Conservation (phyloP, 73 alveolate genomes). For the Tetrahymena malaccensis region DNA sequence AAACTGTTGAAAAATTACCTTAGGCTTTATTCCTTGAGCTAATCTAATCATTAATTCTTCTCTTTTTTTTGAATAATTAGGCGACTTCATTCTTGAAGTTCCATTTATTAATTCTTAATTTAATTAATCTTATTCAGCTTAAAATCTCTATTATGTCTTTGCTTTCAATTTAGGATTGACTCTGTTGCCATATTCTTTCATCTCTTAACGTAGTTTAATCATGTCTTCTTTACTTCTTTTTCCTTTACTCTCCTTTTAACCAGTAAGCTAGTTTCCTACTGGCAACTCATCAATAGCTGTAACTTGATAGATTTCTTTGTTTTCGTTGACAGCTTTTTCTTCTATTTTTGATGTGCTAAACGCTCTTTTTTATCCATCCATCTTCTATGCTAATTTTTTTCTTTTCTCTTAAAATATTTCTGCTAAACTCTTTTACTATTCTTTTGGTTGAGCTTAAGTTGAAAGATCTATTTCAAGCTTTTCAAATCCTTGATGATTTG, state of each 20-base stretch:
- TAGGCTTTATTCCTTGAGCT: neutral
- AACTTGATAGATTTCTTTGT: neutral
- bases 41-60: neutral
- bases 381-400: neutral
- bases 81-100: neutral
- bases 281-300: neutral
- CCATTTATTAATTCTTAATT: neutral
- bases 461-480: neutral
- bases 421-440: neutral
- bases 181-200: neutral
- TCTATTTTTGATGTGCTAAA: neutral
- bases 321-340: neutral
- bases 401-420: neutral
- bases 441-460: neutral
- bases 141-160: neutral
- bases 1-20: neutral
- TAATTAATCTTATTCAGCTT: neutral
- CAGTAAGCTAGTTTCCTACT: neutral
- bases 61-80: neutral
- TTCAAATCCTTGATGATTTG: neutral
- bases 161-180: neutral
- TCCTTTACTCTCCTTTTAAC: neutral
- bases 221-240: neutral
- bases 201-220: neutral
- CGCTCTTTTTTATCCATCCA: neutral